Evolutionary conservation across 2,329 filamentous ascomycete species (phyloP).

Genomic region (Xylariales sp.): DNA sequence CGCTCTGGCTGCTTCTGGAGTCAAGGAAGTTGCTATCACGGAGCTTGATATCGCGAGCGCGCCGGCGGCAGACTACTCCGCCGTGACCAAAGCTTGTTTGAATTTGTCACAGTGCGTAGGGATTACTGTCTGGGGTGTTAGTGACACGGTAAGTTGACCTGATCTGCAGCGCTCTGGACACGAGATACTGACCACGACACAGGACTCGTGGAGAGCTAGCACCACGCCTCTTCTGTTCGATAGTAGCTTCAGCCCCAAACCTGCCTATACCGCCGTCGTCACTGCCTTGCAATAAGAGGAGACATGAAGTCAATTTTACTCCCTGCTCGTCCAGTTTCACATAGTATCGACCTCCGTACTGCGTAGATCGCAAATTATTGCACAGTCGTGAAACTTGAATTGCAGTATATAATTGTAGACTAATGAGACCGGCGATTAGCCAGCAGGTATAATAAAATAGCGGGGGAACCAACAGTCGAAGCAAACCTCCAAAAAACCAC

Average conservation of each 20-base stretch:
- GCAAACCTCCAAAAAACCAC: too few relatives aligned
- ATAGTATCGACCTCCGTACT: too few relatives aligned
- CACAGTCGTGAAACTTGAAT: not conserved
- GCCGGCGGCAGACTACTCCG: constrained; percentile 51
- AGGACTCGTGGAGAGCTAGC: constrained; percentile 48
- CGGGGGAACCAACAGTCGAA: too few relatives aligned
- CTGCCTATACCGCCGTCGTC: constrained; percentile 44
- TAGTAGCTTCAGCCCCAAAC: constrained; percentile 44
- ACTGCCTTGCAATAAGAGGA: constrained; percentile 30
- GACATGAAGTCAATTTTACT: not conserved
- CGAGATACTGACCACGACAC: not conserved
- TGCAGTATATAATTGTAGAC: not conserved
- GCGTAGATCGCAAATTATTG: too few relatives aligned
- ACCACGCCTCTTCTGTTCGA: constrained; percentile 52
- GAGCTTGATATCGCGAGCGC: constrained; percentile 61
- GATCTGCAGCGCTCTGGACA: too few relatives aligned
- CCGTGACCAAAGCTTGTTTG: constrained; percentile 54
- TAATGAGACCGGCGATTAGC: not conserved
- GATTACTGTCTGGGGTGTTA: constrained; percentile 59
- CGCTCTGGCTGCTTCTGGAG: constrained; percentile 40
- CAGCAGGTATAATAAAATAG: too few relatives aligned
- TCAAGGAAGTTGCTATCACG: constrained; percentile 51
- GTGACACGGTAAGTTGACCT: constrained; percentile 34
- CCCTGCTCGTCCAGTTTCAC: too few relatives aligned
- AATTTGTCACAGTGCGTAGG: constrained; percentile 56